A percentile compares a stretch with the other conserved stretches of the same genome.
Conservation (phyloP, 2,329 filamentous ascomycete genomes). For the Xenoacremonium recifei region DNA sequence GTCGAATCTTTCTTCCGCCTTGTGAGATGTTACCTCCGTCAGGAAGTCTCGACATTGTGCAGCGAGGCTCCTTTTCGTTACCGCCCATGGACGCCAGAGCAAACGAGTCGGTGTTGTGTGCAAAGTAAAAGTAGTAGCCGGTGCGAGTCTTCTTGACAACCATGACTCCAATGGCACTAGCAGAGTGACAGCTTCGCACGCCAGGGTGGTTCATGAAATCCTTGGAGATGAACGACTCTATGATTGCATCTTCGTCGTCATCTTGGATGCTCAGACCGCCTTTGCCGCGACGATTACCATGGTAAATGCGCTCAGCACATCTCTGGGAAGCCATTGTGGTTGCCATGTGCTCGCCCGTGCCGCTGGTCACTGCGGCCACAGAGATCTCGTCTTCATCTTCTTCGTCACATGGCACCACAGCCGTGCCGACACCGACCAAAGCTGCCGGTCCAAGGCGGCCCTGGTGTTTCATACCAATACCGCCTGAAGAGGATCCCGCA, state of each 20-base stretch:
- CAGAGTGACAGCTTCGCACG: constrained; percentile 73
- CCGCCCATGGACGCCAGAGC: constrained; percentile 87
- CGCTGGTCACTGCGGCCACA: constrained; percentile 86
- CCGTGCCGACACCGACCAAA: constrained; percentile 86
- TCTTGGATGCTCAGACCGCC: constrained; percentile 64
- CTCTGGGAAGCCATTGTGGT: constrained; percentile 88
- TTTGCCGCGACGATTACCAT: constrained; percentile 58
- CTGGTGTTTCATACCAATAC: constrained; percentile 96
- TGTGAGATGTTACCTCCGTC: constrained; percentile 52
- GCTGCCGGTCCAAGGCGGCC: constrained; percentile 91
- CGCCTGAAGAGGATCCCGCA: constrained; percentile 91
- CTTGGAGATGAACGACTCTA: constrained; percentile 75
- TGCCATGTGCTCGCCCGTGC: constrained; percentile 97
- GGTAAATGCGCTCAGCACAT: constrained; percentile 82
- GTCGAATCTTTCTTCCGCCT: constrained; percentile 50
- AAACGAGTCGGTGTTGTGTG: constrained; percentile 90
- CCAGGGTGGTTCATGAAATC: constrained; percentile 94
- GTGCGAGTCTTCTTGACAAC: constrained; percentile 78
- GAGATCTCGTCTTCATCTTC: constrained; percentile 66
- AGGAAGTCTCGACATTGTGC: constrained; percentile 80
- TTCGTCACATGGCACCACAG: constrained; percentile 75
- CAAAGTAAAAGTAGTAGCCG: constrained; percentile 85
- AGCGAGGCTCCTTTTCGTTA: constrained; percentile 70
- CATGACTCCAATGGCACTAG: constrained; percentile 89
- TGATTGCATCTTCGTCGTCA: constrained; percentile 72